Conservation (phyloP, 2,329 filamentous ascomycete species). For the Calonectria hongkongensis region DNA sequence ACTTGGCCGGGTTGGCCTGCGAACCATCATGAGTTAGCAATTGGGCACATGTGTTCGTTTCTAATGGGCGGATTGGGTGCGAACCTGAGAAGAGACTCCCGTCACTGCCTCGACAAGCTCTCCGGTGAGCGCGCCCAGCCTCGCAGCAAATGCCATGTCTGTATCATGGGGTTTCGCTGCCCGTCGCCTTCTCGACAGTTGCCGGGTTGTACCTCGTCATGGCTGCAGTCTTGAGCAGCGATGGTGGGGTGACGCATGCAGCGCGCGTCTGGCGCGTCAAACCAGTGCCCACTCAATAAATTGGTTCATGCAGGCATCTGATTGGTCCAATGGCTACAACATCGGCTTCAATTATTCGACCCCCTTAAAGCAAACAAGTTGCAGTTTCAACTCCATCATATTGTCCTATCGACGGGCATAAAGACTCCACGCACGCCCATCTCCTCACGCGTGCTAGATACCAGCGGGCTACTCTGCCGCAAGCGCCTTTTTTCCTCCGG, state of each 20-base stretch:
- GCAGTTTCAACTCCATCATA: conserved; percentile 20
- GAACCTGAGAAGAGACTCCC: conserved; percentile 72
- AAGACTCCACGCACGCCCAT: neutral
- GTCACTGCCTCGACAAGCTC: conserved; percentile 81
- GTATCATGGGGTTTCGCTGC: conserved; percentile 42
- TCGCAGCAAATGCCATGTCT: conserved; percentile 82
- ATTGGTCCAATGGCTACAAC: conserved; percentile 48
- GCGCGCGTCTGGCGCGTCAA: conserved; percentile 53
- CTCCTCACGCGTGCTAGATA: neutral
- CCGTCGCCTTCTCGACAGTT: conserved; percentile 14
- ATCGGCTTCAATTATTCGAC: conserved; percentile 50
- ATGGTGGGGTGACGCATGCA: conserved; percentile 44
- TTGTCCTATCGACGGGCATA: conserved; percentile 5
- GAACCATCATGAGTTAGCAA: conserved; percentile 39
- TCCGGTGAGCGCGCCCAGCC: conserved; percentile 78
- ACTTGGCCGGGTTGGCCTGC: conserved; percentile 58
- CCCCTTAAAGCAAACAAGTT: conserved; percentile 47
- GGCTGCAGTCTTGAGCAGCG: conserved; percentile 29
- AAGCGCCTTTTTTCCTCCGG: neutral
- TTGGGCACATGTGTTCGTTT: conserved; percentile 31
- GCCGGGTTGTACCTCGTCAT: conserved; percentile 25
- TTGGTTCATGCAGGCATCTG: conserved; percentile 31
- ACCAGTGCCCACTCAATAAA: conserved; percentile 40
- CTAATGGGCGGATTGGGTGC: conserved; percentile 38
- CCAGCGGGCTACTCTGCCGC: neutral